Percentiles rank a stretch among this genome's conserved stretches.
These are phyloP conservation scores for Cystobasidium sp. DNA, from an alignment of 1,284 basidiomycete genomes.

Conservation along the genomic window DNA sequence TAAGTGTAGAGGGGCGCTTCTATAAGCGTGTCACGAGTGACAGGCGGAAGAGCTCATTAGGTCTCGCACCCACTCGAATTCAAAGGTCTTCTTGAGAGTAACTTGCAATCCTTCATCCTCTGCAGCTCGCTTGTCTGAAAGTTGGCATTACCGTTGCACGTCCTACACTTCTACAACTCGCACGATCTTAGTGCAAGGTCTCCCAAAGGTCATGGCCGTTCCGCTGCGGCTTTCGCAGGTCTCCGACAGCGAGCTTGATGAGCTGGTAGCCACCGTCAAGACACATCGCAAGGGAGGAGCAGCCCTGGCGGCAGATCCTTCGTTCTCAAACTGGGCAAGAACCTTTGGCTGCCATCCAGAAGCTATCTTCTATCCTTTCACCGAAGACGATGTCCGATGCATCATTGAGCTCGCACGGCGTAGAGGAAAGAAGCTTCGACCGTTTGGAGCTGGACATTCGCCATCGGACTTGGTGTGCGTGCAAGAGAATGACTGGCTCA, in stretches of 20 bases:
- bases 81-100: too few relatives aligned
- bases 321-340: slow-evolving; percentile 63
- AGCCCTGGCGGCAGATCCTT: background rate
- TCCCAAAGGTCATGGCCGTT: background rate
- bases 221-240: background rate
- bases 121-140: background rate
- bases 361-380: slow-evolving; percentile 75
- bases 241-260: background rate
- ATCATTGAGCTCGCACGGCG: slow-evolving; percentile 82
- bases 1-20: too few relatives aligned
- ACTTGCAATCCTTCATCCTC: too few relatives aligned
- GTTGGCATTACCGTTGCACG: background rate
- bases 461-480: slow-evolving; percentile 92
- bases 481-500: slow-evolving; percentile 69
- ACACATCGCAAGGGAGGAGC: background rate
- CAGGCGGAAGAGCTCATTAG: too few relatives aligned
- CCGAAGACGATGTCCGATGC: slow-evolving; percentile 71
- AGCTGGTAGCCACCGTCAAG: slow-evolving; percentile 2
- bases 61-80: too few relatives aligned
- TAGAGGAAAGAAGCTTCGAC: slow-evolving; percentile 73
- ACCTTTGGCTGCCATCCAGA: slow-evolving; percentile 60
- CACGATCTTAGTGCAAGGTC: background rate
- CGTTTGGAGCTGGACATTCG: slow-evolving; percentile 87
- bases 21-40: too few relatives aligned
- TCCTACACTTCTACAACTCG: background rate